Percentiles rank a stretch among this genome's conserved stretches.
Conservation (phyloP, 208 protist species). For the Trypanosoma cruzi region DNA sequence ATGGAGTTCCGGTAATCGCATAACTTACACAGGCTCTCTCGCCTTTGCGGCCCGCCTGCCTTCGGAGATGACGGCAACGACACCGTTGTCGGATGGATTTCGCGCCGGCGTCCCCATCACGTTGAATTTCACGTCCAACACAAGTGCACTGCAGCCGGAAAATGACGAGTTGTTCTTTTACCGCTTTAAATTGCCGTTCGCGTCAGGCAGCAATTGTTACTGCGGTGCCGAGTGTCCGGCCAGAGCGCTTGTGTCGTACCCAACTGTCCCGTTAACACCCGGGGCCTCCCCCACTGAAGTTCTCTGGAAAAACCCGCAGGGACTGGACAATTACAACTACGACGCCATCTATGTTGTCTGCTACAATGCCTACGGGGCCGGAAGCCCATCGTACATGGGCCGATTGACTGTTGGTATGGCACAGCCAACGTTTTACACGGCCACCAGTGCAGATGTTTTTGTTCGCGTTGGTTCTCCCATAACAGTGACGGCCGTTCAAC, state of each 20-base stretch:
- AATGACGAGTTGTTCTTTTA: slow-evolving; percentile 83
- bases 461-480: slow-evolving; percentile 66
- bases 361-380: slow-evolving; percentile 36
- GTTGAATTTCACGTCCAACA: slow-evolving; percentile 49
- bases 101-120: slow-evolving; percentile 48
- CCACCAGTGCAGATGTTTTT: slow-evolving; percentile 31
- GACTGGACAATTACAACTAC: slow-evolving; percentile 83
- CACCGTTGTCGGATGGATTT: slow-evolving; percentile 28
- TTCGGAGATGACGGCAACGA: slow-evolving; percentile 34
- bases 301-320: slow-evolving; percentile 33
- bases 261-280: slow-evolving; percentile 6
- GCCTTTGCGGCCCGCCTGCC: slow-evolving; percentile 46
- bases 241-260: slow-evolving; percentile 42
- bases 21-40: slow-evolving; percentile 63
- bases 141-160: slow-evolving; percentile 26
- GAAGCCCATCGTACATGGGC: slow-evolving; percentile 67
- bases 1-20: slow-evolving; percentile 43
- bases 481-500: slow-evolving; percentile 52
- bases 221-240: slow-evolving; percentile 66
- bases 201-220: slow-evolving; percentile 64
- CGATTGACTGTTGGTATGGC: slow-evolving; percentile 58
- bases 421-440: slow-evolving; percentile 89
- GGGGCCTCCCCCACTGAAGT: slow-evolving; percentile 30
- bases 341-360: slow-evolving; percentile 78
- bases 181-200: slow-evolving; percentile 44